Conservation (phyloP, 768 basidiomycete species). For the Leccinellum rugosiceps region DNA sequence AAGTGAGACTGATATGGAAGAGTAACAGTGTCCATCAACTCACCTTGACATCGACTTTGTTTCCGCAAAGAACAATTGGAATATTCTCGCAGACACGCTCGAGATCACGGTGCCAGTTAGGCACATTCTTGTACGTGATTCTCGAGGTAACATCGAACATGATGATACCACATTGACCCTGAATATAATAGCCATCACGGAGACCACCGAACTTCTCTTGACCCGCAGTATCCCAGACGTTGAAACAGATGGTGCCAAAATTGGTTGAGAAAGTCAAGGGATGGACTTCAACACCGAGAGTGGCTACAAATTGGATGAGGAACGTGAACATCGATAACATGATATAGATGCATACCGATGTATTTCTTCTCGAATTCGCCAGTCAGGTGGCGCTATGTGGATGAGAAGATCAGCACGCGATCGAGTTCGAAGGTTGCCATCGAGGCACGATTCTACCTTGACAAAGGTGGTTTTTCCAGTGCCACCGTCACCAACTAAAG, state of each 20-base stretch:
- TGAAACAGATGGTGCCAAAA: constrained; percentile 98
- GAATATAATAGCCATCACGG: constrained; percentile 94
- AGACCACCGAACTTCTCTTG: constrained; percentile 99
- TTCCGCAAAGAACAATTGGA: constrained; percentile 98
- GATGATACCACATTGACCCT: constrained; percentile 99
- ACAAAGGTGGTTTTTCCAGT: constrained; percentile 99
- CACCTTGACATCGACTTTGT: constrained; percentile 99
- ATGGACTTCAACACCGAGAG: constrained; percentile 99
- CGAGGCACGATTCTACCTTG: constrained; percentile 58
- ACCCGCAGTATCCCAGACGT: constrained; percentile 99
- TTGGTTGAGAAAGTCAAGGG: constrained; percentile 95
- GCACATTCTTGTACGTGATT: constrained; percentile 99
- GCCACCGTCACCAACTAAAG: constrained; percentile 89
- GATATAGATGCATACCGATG: constrained; percentile 63
- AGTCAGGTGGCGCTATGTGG: constrained; percentile 86
- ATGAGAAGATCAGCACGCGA: constrained; percentile 54
- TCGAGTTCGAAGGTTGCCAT: constrained; percentile 31
- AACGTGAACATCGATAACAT: constrained; percentile 11
- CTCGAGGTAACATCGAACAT: constrained; percentile 99
- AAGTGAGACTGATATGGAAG: constrained; percentile 2
- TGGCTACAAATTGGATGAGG: constrained; percentile 55
- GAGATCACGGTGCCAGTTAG: constrained; percentile 99
- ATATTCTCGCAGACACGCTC: constrained; percentile 99
- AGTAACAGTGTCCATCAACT: constrained; percentile 20
- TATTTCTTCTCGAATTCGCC: constrained; percentile 99